phyloP scores from a whole-genome alignment of 2,329 filamentous ascomycete genomes.

The Penicillium nordicum region DNA sequence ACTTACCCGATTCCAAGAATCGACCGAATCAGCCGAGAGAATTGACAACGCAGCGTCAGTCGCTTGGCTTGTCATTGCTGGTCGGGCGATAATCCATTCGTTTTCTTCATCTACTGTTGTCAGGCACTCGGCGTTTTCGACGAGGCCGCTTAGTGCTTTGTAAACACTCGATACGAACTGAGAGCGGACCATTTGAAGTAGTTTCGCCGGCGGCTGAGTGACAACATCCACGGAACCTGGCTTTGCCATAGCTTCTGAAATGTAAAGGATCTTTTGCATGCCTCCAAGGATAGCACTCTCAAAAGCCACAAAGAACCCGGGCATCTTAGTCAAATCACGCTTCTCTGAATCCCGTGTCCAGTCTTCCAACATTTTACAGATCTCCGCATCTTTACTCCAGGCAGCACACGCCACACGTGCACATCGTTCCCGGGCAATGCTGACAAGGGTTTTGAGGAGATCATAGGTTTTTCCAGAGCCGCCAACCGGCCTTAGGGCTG shows the following conservation, averaged over 20 bases:
- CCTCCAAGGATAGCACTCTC: conserved; percentile 77
- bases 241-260: conserved; percentile 78
- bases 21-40: conserved; percentile 49
- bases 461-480: conserved; percentile 59
- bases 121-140: conserved; percentile 86
- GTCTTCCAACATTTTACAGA: conserved; percentile 87
- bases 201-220: conserved; percentile 76
- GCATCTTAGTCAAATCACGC: conserved; percentile 87
- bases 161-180: conserved; percentile 94
- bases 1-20: conserved; percentile 53
- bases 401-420: conserved; percentile 81
- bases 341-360: conserved; percentile 82
- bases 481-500: conserved; percentile 66
- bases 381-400: conserved; percentile 91
- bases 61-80: conserved; percentile 28
- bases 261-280: conserved; percentile 93
- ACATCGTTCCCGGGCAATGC: conserved; percentile 75
- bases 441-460: conserved; percentile 70
- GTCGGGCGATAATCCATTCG: conserved; percentile 50
- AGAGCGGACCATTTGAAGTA: conserved; percentile 83
- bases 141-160: conserved; percentile 90
- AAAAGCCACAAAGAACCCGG: conserved; percentile 77
- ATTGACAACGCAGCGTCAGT: conserved; percentile 38
- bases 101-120: conserved; percentile 59
- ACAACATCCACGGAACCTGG: conserved; percentile 73